Percentiles rank a stretch among this genome's conserved stretches.
phyloP scores from a whole-genome alignment of 2,329 filamentous ascomycete species.

The Leptographium flavum region DNA sequence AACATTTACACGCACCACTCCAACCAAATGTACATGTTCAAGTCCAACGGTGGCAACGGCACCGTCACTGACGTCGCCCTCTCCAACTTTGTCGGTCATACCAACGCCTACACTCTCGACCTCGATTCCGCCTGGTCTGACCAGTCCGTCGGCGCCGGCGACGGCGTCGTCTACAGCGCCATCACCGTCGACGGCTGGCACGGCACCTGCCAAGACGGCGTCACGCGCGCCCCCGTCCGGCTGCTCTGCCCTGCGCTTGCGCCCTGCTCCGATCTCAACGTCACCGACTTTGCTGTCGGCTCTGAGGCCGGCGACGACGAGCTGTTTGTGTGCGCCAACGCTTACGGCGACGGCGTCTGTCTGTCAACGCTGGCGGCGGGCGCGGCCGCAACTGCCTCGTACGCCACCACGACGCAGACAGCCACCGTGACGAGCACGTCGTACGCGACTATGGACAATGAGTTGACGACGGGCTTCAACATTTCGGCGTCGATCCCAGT shows the following conservation, averaged over 20 bases:
- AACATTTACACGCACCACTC: conserved; percentile 44
- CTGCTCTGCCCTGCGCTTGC: conserved; percentile 17
- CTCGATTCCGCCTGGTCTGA: conserved; percentile 36
- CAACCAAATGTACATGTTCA: conserved; percentile 52
- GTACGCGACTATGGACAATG: conserved; percentile 7
- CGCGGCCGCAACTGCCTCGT: background rate
- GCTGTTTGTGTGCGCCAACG: conserved; percentile 11
- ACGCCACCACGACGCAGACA: background rate
- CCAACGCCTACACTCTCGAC: conserved; percentile 42
- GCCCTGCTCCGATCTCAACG: conserved; percentile 11
- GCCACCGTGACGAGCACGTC: background rate
- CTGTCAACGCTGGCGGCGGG: background rate
- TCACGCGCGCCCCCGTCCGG: conserved; percentile 35
- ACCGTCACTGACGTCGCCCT: conserved; percentile 34
- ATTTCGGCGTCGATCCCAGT: conserved; percentile 8
- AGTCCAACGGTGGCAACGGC: conserved; percentile 42
- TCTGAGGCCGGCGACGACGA: conserved; percentile 10
- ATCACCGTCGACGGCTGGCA: conserved; percentile 42
- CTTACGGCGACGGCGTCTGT: conserved; percentile 12
- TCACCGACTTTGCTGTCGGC: conserved; percentile 12
- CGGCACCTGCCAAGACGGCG: conserved; percentile 34
- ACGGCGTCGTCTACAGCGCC: conserved; percentile 37
- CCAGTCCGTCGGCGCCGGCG: conserved; percentile 18
- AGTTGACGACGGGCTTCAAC: conserved; percentile 8
- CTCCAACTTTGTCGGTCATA: conserved; percentile 45